Conservation (phyloP, 768 basidiomycete genomes). For the Omphalotus guepiniiformis region DNA sequence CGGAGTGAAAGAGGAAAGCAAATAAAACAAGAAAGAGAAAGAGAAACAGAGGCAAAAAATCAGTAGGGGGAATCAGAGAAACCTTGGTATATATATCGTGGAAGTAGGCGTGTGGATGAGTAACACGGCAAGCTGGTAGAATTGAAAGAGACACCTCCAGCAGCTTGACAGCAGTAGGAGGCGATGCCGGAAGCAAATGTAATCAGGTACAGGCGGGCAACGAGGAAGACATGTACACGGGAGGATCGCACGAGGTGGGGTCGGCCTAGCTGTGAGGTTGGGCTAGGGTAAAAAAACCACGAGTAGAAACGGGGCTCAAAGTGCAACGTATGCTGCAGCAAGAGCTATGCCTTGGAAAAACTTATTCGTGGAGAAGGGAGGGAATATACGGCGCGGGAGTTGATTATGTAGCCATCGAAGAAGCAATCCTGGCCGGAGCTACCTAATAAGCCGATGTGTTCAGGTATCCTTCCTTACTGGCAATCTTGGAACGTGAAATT, state of each 20-base stretch:
- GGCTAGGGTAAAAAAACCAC: constrained; percentile 5
- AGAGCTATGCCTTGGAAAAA: constrained; percentile 2
- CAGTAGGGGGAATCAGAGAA: constrained; percentile 44
- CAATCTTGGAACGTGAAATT: constrained; percentile 4
- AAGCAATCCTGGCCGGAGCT: background rate
- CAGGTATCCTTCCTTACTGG: background rate
- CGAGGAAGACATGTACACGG: constrained; percentile 38
- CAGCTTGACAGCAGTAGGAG: constrained; percentile 3
- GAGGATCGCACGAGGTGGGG: constrained; percentile 35
- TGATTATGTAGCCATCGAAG: background rate
- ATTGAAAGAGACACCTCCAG: constrained; percentile 6
- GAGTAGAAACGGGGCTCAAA: constrained; percentile 6
- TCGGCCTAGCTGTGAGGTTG: constrained; percentile 8
- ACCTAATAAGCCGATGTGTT: background rate
- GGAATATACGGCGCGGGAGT: constrained; percentile 3
- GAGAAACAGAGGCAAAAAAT: constrained; percentile 39
- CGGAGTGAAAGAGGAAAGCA: constrained; percentile 34
- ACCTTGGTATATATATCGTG: constrained; percentile 43
- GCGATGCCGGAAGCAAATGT: constrained; percentile 10
- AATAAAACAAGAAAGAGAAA: constrained; percentile 54
- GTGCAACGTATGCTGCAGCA: constrained; percentile 4
- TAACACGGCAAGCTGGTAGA: constrained; percentile 3
- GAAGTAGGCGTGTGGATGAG: constrained; percentile 3
- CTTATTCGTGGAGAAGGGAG: constrained; percentile 6
- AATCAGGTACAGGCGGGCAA: constrained; percentile 19